These are phyloP conservation scores for Coemansia sp. DNA, from an alignment of 192 early-diverging fungal genomes.

Conservation along the genomic window DNA sequence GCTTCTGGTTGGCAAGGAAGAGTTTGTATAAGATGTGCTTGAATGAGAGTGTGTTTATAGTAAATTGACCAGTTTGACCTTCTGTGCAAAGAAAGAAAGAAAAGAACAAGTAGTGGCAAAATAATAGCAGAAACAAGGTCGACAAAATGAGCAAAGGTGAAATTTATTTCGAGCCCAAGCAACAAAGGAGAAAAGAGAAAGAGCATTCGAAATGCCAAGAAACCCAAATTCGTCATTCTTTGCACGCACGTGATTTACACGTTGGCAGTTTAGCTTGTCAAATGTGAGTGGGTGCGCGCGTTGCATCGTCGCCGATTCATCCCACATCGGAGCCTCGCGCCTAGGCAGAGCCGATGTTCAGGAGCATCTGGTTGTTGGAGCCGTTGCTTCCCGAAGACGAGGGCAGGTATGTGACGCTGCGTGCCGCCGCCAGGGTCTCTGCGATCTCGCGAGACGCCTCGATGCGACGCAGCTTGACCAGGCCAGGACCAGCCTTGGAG, in stretches of 20 bases:
- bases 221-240: neutral
- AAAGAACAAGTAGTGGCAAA: neutral
- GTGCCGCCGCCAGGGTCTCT: constrained; percentile 70
- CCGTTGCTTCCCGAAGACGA: constrained; percentile 38
- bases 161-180: neutral
- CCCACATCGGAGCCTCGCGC: neutral
- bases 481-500: constrained; percentile 86
- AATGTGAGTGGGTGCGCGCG: neutral
- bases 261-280: neutral
- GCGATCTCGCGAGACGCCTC: constrained; percentile 98
- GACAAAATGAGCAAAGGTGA: neutral
- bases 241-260: neutral
- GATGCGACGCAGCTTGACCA: constrained; percentile 94
- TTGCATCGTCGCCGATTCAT: neutral
- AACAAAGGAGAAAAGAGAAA: neutral
- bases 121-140: too few species aligned
- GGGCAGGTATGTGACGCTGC: constrained; percentile 93
- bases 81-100: neutral
- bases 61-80: too few species aligned
- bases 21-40: neutral
- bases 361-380: constrained; percentile 68
- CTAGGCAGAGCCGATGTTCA: constrained; percentile 62
- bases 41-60: too few species aligned
- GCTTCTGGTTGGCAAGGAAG: neutral
- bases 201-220: neutral